Evolutionary conservation across 352 stramenopile genomes (phyloP), one percentile per base, ranked within the genome.

Genomic region (Pythium scleroteichum): DNA sequence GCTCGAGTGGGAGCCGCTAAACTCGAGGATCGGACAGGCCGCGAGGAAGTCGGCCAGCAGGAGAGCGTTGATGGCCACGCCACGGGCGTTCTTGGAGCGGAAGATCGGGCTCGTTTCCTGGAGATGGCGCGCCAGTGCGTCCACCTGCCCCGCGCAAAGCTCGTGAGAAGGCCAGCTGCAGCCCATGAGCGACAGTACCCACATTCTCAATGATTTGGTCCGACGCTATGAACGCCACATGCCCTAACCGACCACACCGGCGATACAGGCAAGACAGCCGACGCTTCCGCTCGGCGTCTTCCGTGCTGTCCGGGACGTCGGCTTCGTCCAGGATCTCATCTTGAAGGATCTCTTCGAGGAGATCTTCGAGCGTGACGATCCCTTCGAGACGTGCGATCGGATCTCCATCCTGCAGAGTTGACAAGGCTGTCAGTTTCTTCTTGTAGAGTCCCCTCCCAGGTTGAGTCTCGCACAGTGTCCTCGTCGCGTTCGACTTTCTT

Each of bases 351-450:
- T 98, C 90, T 68, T 99, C 96, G 42, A 99, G 88, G 19, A 99
- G 96, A 73, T 99, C 97, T 73, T 99, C 97, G 7, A 99, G 71
- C 13, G 97, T 99, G 35, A 99, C 96, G 35, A 99, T 98, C 19
- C 97, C 97, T 47, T 97, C 87, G 1, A 99, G 73, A 62, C 95
- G 87, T 48, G 98, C 96, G 53, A 92, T 93, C 12, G 95, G 88
- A 62, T 98, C 94, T 33, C 59, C 72, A 53, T 92, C 56, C 42
- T 58, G 24, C 16, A 52, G 40, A 54, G 24, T 14, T 24, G 53
- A 53, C 47, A 46, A 49, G 24, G 23, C 14, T 63, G 29, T 59
- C 44, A 20, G 17, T 26, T 3, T 38, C 14, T 33, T 33, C 17
- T 8, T 32, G 9, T 2, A 13, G 45, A 24, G 3, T n/a, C 20